Conservation (phyloP, 2,329 filamentous ascomycete species). For the Pestalotiopsis sp. region DNA sequence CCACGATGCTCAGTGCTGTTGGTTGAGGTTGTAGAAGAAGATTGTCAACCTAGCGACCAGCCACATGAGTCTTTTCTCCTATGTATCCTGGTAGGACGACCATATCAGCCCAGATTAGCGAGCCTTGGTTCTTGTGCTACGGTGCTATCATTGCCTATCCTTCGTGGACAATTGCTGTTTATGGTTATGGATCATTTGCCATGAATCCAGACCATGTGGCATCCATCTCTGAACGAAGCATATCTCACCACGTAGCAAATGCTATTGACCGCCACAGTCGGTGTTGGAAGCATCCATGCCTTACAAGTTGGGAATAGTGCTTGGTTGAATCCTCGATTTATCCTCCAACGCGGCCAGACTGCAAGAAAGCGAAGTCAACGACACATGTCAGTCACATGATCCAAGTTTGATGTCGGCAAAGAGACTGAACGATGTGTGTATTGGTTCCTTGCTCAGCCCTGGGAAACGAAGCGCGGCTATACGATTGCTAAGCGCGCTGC, state of each 20-base stretch:
- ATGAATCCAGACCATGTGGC: neutral
- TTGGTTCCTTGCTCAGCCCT: neutral
- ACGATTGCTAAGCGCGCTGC: constrained; percentile 4
- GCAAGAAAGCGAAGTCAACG: neutral
- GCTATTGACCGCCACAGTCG: neutral
- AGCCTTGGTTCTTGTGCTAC: neutral
- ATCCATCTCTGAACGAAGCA: neutral
- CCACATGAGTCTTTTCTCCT: neutral
- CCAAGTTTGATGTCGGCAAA: neutral
- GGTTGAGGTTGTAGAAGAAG: neutral
- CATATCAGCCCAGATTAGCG: neutral
- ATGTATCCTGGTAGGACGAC: neutral
- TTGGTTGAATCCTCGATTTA: neutral
- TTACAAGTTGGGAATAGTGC: neutral
- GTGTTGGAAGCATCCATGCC: neutral
- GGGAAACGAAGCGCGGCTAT: neutral
- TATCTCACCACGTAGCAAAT: neutral
- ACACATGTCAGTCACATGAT: constrained; percentile 2
- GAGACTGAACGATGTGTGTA: neutral
- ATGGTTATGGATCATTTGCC: neutral
- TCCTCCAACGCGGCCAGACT: neutral
- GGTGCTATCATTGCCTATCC: neutral
- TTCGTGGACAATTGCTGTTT: neutral
- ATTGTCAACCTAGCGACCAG: neutral
- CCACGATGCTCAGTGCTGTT: neutral